phyloP scores from a whole-genome alignment of 768 basidiomycete species.

The Suillus cothurnatus region DNA sequence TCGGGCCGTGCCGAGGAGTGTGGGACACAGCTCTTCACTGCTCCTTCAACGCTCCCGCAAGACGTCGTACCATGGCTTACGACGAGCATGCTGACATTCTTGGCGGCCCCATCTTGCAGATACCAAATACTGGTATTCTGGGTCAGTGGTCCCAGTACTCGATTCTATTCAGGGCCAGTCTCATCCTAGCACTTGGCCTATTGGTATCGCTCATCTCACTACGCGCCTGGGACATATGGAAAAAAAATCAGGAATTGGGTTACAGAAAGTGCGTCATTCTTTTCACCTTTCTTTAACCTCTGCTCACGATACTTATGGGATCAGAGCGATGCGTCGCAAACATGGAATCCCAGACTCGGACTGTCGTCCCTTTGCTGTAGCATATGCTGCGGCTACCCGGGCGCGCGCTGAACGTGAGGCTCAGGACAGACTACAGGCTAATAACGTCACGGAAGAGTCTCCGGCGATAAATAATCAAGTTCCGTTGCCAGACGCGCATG shows the following conservation, averaged over 20 bases:
- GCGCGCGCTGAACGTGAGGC: constrained; percentile 56
- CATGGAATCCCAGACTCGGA: constrained; percentile 86
- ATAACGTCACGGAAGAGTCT: constrained; percentile 27
- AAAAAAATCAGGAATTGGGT: constrained; percentile 62
- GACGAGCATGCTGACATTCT: constrained; percentile 75
- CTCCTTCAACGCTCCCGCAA: constrained; percentile 22
- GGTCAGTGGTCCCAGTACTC: constrained; percentile 40
- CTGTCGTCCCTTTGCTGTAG: constrained; percentile 82
- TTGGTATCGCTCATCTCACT: constrained; percentile 36
- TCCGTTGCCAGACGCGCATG: constrained; percentile 40
- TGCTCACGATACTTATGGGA: constrained; percentile 19
- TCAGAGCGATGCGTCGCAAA: constrained; percentile 69
- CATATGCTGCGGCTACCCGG: constrained; percentile 72
- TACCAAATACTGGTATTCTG: constrained; percentile 28
- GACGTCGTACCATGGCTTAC: constrained; percentile 45
- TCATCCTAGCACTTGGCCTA: constrained; percentile 36
- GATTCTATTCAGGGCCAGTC: constrained; percentile 38
- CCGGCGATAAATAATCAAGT: constrained; percentile 27
- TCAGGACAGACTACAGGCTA: constrained; percentile 39
- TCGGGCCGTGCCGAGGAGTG: constrained; percentile 22
- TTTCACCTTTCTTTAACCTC: constrained; percentile 3
- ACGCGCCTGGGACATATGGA: constrained; percentile 47
- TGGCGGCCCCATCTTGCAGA: constrained; percentile 53
- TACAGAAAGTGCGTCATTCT: constrained; percentile 59
- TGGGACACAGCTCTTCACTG: constrained; percentile 21